Conservation (phyloP, 2,329 filamentous ascomycete genomes). For the Xylaria sp. region DNA sequence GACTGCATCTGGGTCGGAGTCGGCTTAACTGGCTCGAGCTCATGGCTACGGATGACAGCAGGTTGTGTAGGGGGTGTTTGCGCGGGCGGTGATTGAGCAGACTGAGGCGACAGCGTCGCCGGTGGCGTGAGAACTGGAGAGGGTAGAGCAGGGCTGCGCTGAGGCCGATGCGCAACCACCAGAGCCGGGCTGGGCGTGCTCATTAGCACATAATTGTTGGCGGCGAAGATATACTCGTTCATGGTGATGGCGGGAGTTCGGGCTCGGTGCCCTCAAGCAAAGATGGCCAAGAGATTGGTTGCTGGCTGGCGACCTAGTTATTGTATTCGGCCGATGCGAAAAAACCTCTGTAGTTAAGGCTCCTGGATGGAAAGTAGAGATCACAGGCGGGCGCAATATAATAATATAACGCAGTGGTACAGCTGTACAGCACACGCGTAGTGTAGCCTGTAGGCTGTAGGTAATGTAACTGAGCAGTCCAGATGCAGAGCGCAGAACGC, state of each 20-base stretch:
- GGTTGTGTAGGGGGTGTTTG: constrained; percentile 38
- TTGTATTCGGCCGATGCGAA: background rate
- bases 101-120: constrained; percentile 38
- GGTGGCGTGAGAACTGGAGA: constrained; percentile 36
- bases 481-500: background rate
- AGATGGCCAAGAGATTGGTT: constrained; percentile 5
- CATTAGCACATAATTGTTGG: constrained; percentile 38
- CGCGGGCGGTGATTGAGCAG: constrained; percentile 41
- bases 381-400: background rate
- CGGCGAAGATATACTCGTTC: constrained; percentile 45
- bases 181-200: constrained; percentile 38
- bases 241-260: constrained; percentile 31
- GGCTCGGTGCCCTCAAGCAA: constrained; percentile 31
- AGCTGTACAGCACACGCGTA: constrained; percentile 6
- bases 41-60: constrained; percentile 35
- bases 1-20: constrained; percentile 46
- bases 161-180: constrained; percentile 42
- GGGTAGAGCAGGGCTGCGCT: constrained; percentile 38
- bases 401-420: constrained; percentile 11
- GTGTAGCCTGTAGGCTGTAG: background rate
- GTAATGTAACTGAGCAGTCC: background rate
- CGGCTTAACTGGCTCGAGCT: constrained; percentile 40
- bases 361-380: background rate
- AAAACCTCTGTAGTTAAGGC: background rate
- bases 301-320: background rate